Evolutionary conservation across 768 basidiomycete species (phyloP).

Genomic region (Hypsizygus marmoreus): DNA sequence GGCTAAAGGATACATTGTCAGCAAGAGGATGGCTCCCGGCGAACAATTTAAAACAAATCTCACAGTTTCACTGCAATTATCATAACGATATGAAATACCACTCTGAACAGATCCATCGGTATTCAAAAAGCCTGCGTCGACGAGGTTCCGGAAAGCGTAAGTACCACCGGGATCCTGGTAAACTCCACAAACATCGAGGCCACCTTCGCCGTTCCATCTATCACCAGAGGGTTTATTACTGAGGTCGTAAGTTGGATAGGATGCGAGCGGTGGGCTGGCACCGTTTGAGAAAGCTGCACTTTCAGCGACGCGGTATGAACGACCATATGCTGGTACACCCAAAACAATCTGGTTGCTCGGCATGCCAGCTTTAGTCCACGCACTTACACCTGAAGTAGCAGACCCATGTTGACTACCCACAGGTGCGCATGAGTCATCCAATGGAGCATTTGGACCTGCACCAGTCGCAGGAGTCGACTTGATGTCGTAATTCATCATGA

Average conservation of each 20-base stretch:
- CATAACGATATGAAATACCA: conserved; percentile 55
- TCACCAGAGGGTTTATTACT: conserved; percentile 51
- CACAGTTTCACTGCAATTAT: conserved; percentile 77
- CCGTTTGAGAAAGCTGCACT: conserved; percentile 35
- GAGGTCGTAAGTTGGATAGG: conserved; percentile 55
- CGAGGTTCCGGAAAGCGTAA: conserved; percentile 65
- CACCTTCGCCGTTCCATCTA: conserved; percentile 50
- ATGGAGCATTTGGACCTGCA: conserved; percentile 81
- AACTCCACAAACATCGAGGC: conserved; percentile 62
- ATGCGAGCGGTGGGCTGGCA: conserved; percentile 33
- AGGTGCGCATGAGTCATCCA: conserved; percentile 75
- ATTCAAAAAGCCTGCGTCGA: conserved; percentile 56
- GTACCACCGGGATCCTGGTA: conserved; percentile 52
- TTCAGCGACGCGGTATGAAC: conserved; percentile 57
- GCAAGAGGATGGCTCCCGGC: neutral
- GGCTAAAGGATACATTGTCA: conserved; percentile 44
- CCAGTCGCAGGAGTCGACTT: conserved; percentile 53
- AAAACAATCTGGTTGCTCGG: conserved; percentile 72
- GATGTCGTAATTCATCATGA: conserved; percentile 73
- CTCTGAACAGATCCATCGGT: conserved; percentile 38
- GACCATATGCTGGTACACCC: conserved; percentile 84
- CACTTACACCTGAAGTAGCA: conserved; percentile 68
- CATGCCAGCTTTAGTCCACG: conserved; percentile 81
- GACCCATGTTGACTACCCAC: conserved; percentile 65
- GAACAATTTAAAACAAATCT: conserved; percentile 15